Conservation (phyloP, 768 basidiomycete species). For the Rhizopogon rudus region DNA sequence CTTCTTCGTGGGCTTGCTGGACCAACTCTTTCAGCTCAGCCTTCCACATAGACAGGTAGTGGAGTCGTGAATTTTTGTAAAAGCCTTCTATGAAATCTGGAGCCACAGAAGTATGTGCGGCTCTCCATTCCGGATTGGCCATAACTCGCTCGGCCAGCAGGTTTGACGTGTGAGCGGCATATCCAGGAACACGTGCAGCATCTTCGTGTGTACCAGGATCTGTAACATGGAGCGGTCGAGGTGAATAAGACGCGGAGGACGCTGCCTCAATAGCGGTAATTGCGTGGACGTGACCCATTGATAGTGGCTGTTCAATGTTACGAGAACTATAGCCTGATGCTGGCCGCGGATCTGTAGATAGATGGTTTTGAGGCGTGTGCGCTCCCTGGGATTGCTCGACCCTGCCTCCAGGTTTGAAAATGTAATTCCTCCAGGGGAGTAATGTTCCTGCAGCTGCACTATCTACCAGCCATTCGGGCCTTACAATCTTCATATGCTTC, state of each 20-base stretch:
- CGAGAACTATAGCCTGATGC: background rate
- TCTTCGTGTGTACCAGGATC: slow-evolving; percentile 40
- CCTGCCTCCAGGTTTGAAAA: slow-evolving; percentile 47
- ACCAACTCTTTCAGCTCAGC: slow-evolving; percentile 81
- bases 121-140: slow-evolving; percentile 81
- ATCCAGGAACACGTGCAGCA: slow-evolving; percentile 48
- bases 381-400: slow-evolving; percentile 47
- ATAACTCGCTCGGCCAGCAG: slow-evolving; percentile 72
- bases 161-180: slow-evolving; percentile 69
- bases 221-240: slow-evolving; percentile 31
- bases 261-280: background rate
- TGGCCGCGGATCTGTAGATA: background rate
- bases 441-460: slow-evolving; percentile 64
- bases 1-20: slow-evolving; percentile 69
- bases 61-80: slow-evolving; percentile 84
- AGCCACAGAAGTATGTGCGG: slow-evolving; percentile 80
- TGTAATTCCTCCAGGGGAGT: slow-evolving; percentile 78
- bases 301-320: background rate
- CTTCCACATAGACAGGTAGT: slow-evolving; percentile 91
- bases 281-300: background rate
- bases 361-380: slow-evolving; percentile 3
- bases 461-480: slow-evolving; percentile 83
- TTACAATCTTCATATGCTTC: slow-evolving; percentile 84
- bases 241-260: slow-evolving; percentile 5
- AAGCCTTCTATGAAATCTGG: slow-evolving; percentile 85